phyloP scores from a whole-genome alignment of 805 yeast species.

The Nakazawaea holstii region DNA sequence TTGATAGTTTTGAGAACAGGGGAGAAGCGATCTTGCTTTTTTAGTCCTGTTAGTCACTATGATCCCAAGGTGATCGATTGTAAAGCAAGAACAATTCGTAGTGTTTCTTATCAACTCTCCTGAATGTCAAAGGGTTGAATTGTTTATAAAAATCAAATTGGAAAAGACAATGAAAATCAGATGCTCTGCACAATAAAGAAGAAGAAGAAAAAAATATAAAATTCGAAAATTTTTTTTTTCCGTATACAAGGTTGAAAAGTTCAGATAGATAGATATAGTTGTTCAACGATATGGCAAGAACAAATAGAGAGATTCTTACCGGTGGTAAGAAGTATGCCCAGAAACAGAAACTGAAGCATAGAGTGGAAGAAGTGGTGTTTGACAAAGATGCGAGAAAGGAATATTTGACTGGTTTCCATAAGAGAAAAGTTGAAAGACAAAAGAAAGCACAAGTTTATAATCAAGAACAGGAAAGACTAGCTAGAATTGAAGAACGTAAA shows the following conservation, averaged over 20 bases:
- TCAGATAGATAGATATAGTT: not conserved
- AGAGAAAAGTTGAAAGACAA: conserved; percentile 83
- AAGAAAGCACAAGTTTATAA: conserved; percentile 75
- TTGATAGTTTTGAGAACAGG: no score
- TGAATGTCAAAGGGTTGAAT: no score
- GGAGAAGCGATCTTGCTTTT: no score
- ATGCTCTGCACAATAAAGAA: not conserved
- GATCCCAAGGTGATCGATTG: no score
- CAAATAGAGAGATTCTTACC: conserved; percentile 81
- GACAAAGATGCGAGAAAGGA: conserved; percentile 76
- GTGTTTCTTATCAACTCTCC: no score
- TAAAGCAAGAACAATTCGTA: no score
- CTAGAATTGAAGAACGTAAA: conserved; percentile 71
- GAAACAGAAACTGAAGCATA: conserved; percentile 56
- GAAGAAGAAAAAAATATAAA: not conserved
- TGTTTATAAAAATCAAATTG: no score
- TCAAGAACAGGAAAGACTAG: conserved; percentile 71
- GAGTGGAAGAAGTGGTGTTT: conserved; percentile 81
- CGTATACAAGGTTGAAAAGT: not conserved
- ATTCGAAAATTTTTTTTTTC: not conserved
- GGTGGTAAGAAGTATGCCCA: conserved; percentile 79
- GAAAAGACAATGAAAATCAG: no score
- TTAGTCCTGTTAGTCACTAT: no score
- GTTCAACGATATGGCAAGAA: conserved; percentile 18
- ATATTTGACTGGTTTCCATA: conserved; percentile 91